These are phyloP conservation scores for Ascochyta clinopodiicola DNA, from an alignment of 2,329 filamentous ascomycete species.

Conservation along the genomic window DNA sequence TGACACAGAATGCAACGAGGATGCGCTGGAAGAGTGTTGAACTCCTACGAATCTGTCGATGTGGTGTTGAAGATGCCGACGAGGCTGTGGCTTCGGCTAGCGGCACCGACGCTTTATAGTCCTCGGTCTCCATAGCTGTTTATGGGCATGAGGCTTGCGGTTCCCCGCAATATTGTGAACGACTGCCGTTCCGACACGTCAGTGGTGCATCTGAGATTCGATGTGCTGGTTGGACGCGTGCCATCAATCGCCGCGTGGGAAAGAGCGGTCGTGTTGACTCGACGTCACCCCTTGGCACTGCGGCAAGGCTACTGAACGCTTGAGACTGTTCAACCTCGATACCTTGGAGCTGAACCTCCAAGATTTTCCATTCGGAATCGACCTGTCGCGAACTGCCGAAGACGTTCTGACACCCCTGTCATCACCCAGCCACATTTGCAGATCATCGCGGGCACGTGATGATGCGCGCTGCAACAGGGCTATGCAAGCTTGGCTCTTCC, in stretches of 20 bases:
- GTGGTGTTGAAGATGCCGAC: slow-evolving; percentile 25
- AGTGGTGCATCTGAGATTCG: slow-evolving; percentile 15
- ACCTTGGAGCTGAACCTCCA: neutral
- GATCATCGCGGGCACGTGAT: slow-evolving; percentile 35
- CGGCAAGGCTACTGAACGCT: neutral
- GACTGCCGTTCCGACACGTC: slow-evolving; percentile 19
- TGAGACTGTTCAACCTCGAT: neutral
- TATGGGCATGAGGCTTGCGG: slow-evolving; percentile 19
- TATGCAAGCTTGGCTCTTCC: slow-evolving; percentile 24
- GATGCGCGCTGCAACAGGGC: slow-evolving; percentile 26
- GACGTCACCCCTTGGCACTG: slow-evolving; percentile 6
- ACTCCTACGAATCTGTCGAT: slow-evolving; percentile 16
- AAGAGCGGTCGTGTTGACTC: neutral
- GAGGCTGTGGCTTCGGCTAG: slow-evolving; percentile 2
- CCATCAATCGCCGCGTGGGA: slow-evolving; percentile 1
- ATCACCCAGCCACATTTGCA: slow-evolving; percentile 3
- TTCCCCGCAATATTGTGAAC: slow-evolving; percentile 14
- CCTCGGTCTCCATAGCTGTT: slow-evolving; percentile 30
- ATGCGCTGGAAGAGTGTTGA: slow-evolving; percentile 31
- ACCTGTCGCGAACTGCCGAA: neutral
- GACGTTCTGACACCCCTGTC: slow-evolving; percentile 3
- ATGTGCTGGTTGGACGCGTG: slow-evolving; percentile 1
- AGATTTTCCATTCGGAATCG: neutral
- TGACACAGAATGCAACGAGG: slow-evolving; percentile 4
- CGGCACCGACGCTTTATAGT: slow-evolving; percentile 21